Evolutionary conservation across 768 basidiomycete species (phyloP), one percentile per base, ranked within the genome.

Genomic region (Rhodotorula diobovata): DNA sequence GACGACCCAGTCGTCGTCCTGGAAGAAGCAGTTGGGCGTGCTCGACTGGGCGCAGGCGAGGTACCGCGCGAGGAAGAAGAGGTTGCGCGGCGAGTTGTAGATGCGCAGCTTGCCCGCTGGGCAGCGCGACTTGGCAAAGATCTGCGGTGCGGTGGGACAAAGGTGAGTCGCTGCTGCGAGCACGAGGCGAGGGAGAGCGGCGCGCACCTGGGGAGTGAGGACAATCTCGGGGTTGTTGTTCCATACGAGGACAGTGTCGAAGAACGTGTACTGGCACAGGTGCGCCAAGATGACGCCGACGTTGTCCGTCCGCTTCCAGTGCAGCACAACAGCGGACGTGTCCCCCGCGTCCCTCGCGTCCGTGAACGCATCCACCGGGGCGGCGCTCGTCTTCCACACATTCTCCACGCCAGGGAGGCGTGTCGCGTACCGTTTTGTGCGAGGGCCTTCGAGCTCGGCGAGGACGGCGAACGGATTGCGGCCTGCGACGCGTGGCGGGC

Each of bases 301-400:
- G 71, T 89, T 90, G 0, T 83, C 80, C 34, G 88, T 82, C 28
- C 87, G 84, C 60, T 85, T 86, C 88, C 88, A 89, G 78, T 89
- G 89, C 54, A 89, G 81, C 50, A 89, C 76, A 37, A 78, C 53
- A 1, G 77, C 77, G 0, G 77, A 75, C 7, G 63, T 61, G 57
- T 75, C 75, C 23, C 65, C 64, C 30, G 35, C 30, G 28, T 58
- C 39, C 18, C 1, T 32, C 45, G 57, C 48, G 25, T 56, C 45
- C 55, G 16, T 4, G 58, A 37, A 67, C 28, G 32, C 30, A 6
- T 57, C 56, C 32, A 25, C 25, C 32, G 57, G 14, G 25, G 57
- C 23, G 4, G 16, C 32, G 41, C 16, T 25, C n/a, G 30, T 32
- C 48, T 41, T 64, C 68, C 63, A 70, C 12, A 61, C 35, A 20